Base-by-base conservation (phyloP, 176 grass and related monocot species). In the maize (Zea mays) region DNA sequence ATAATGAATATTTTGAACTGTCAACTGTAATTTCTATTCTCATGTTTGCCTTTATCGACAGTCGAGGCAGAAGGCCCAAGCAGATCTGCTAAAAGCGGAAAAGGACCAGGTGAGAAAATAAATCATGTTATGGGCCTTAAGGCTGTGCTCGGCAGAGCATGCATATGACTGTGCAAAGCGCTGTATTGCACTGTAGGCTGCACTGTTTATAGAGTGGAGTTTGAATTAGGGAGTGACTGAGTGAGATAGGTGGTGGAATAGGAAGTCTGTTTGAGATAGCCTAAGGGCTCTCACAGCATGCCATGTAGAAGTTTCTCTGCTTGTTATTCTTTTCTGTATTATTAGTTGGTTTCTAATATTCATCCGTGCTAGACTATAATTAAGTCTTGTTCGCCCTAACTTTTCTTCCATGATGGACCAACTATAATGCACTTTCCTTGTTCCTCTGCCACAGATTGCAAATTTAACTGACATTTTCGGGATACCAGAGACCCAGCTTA, bases 61-160 rank as follows among this genome's bases (percentile, higher is more conserved):
- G 95, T 97, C 95, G 3, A 97, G 95, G 80, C 71, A 88, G 83
- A 97, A 97, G 78, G 95, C 95, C 70, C 77, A 92, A 80, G 39
- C 85, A 63, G 91, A 97, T 88, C 82, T 97, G 76, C 64, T 71
- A 11, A 90, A 79, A 60, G 90, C 93, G 35, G 85, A 92, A 83
- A 94, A 81, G 65, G 85, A 88, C 67, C 93, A 92, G 79, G 95
- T 97, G 86, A 76, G 69, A 36, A 27, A 77, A 65, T 34, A 17
- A 49, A 63, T 72, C 20, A 20, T 77, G 6, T 74, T 70, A 45
- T 5, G 45, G 7, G 1, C 17, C 17, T 66, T 27, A 43, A 45
- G 40, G 35, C 27, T 27, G 27, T 27, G 36, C 4, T 51, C 7
- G 27, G 17, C 7, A 35, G 34, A 41, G 49, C 46, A 15, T 20